phyloP scores from a whole-genome alignment of 257 asterid species.

The Phtheirospermum japonicum region DNA sequence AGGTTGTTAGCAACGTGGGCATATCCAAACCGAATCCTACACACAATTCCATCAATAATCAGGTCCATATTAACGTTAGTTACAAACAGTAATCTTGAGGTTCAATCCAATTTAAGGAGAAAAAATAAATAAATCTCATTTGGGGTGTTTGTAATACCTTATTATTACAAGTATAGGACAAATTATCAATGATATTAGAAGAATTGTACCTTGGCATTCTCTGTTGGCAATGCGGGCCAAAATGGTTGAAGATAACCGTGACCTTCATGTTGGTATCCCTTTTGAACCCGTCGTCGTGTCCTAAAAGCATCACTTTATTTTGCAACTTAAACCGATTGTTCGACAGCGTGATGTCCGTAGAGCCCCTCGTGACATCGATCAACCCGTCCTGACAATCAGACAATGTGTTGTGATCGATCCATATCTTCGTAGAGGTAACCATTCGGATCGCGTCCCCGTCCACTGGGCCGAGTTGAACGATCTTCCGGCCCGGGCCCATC shows the following conservation, averaged over 20 bases:
- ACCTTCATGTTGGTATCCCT: constrained; percentile 70
- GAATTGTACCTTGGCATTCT: constrained; percentile 74
- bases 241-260: constrained; percentile 78
- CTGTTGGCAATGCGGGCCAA: constrained; percentile 71
- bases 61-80: too few relatives aligned
- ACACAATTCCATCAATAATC: too few relatives aligned
- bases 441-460: constrained; percentile 80
- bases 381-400: constrained; percentile 59
- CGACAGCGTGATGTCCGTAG: constrained; percentile 66
- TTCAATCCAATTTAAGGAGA: too few relatives aligned
- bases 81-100: too few relatives aligned
- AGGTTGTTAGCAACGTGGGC: constrained; percentile 89
- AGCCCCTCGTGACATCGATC: constrained; percentile 79
- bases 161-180: too few relatives aligned
- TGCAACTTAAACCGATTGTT: constrained; percentile 76
- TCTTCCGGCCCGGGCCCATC: constrained; percentile 44
- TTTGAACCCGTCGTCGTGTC: constrained; percentile 70
- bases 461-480: constrained; percentile 44
- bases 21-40: constrained; percentile 71
- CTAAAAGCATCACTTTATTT: constrained; percentile 80
- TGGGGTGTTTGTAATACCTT: too few relatives aligned
- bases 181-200: too few relatives aligned
- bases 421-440: constrained; percentile 55
- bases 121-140: too few relatives aligned
- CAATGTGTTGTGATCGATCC: constrained; percentile 84